Conservation (phyloP, 805 yeast genomes). For the Blastobotrys parvus region DNA sequence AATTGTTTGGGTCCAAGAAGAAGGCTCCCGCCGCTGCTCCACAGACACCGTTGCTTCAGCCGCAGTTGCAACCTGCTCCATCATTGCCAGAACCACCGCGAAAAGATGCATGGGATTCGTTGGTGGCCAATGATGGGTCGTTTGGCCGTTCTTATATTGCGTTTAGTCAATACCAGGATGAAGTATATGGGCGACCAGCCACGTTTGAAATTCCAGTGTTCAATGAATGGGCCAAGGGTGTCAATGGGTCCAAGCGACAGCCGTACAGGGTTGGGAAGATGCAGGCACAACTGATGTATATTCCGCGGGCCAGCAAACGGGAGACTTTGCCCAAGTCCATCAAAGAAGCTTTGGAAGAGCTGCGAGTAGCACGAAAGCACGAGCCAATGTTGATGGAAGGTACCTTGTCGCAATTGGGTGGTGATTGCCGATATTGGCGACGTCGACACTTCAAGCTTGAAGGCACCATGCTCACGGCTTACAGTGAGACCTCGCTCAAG, state of each 20-base stretch:
- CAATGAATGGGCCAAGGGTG: constrained; percentile 67
- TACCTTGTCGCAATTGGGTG: constrained; percentile 79
- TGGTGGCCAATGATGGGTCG: constrained; percentile 80
- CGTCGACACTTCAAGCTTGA: constrained; percentile 66
- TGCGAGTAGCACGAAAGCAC: constrained; percentile 21
- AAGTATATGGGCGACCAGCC: constrained; percentile 45
- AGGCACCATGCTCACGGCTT: constrained; percentile 68
- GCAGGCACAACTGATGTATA: constrained; percentile 47
- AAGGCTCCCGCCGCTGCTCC: neutral
- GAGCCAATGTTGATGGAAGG: constrained; percentile 43
- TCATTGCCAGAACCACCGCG: neutral
- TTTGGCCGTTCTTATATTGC: constrained; percentile 73
- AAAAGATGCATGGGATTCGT: constrained; percentile 42
- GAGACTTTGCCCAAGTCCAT: constrained; percentile 43
- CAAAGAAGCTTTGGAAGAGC: constrained; percentile 31
- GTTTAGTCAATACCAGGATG: constrained; percentile 50
- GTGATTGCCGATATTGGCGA: constrained; percentile 71
- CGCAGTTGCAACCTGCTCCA: neutral
- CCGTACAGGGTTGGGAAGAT: constrained; percentile 43
- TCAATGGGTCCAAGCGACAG: constrained; percentile 6
- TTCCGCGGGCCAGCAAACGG: constrained; percentile 44
- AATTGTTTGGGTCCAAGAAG: constrained; percentile 6
- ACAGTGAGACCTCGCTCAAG: constrained; percentile 59
- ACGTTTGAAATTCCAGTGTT: constrained; percentile 53
- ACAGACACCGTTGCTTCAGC: neutral